These are phyloP conservation scores for Tritrichomonas foetus DNA, from an alignment of 208 protist genomes.

Conservation along the genomic window DNA sequence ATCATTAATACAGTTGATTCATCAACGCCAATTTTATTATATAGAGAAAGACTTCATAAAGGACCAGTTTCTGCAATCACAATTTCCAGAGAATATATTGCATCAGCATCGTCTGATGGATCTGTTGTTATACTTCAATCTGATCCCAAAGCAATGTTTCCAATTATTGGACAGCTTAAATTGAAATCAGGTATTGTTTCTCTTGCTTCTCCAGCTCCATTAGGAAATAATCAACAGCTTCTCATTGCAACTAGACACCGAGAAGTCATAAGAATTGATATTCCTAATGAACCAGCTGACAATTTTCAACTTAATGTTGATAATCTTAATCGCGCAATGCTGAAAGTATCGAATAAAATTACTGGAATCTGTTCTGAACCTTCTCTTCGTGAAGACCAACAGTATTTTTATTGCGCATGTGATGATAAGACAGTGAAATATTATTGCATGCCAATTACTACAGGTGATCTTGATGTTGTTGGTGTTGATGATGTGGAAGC, in stretches of 20 bases:
- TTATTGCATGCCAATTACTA: conserved; percentile 26
- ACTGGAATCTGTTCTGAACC: neutral
- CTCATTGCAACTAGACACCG: conserved; percentile 4
- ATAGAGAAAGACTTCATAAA: neutral
- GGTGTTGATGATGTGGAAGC: neutral
- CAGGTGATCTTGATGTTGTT: neutral
- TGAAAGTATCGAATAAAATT: conserved; percentile 21
- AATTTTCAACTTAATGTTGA: neutral
- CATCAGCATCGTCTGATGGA: neutral
- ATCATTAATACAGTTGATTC: neutral
- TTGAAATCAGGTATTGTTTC: neutral
- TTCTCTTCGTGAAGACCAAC: neutral
- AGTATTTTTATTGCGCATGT: conserved; percentile 34
- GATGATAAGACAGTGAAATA: conserved; percentile 35
- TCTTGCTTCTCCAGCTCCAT: neutral
- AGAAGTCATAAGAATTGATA: conserved; percentile 32
- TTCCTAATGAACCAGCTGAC: neutral
- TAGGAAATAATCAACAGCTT: neutral
- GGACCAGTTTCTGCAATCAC: neutral
- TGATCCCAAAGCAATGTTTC: neutral
- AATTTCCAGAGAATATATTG: neutral
- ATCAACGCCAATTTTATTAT: neutral
- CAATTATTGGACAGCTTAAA: neutral
- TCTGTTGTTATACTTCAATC: neutral
- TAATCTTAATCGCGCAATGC: neutral